These are phyloP conservation scores for Magnaporthales sp. DNA, from an alignment of 2,329 filamentous ascomycete genomes.

Conservation along the genomic window DNA sequence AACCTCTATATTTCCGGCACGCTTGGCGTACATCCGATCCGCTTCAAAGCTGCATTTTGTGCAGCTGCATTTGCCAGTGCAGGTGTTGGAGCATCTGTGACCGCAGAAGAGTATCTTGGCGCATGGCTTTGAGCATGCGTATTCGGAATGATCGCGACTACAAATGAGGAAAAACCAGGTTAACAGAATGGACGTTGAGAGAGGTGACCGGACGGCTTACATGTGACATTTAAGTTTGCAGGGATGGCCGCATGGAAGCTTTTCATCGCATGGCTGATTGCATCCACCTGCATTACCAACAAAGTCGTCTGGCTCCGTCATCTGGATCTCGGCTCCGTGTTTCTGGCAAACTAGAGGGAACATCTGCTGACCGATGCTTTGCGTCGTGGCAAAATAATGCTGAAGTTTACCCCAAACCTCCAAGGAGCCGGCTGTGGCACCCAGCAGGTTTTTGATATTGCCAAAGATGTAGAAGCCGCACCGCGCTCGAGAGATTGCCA, in stretches of 20 bases:
- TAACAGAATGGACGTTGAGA: neutral
- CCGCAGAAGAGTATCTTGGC: neutral
- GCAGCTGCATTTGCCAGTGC: constrained; percentile 6
- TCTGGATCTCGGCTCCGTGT: constrained; percentile 42
- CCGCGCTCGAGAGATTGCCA: constrained; percentile 60
- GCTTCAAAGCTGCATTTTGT: neutral
- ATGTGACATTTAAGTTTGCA: constrained; percentile 45
- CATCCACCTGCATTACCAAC: constrained; percentile 43
- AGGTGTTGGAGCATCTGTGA: constrained; percentile 3
- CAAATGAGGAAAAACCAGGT: neutral
- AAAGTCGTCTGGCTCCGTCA: constrained; percentile 44
- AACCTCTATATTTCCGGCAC: neutral
- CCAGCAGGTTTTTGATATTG: constrained; percentile 48
- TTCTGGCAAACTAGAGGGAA: constrained; percentile 56
- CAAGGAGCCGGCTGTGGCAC: constrained; percentile 31
- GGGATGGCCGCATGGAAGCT: constrained; percentile 39
- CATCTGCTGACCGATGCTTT: constrained; percentile 19
- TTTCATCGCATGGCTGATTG: constrained; percentile 29
- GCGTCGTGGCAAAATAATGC: constrained; percentile 34
- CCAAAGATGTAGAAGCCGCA: constrained; percentile 81
- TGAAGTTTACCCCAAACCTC: constrained; percentile 38
- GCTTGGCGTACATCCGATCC: neutral
- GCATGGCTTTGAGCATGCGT: neutral
- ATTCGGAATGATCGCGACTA: neutral
- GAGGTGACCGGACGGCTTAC: constrained; percentile 20